Percentiles rank a stretch among this genome's conserved stretches.
Conservation (phyloP, 2,329 filamentous ascomycete genomes). For the Colletotrichum orchidophilum region DNA sequence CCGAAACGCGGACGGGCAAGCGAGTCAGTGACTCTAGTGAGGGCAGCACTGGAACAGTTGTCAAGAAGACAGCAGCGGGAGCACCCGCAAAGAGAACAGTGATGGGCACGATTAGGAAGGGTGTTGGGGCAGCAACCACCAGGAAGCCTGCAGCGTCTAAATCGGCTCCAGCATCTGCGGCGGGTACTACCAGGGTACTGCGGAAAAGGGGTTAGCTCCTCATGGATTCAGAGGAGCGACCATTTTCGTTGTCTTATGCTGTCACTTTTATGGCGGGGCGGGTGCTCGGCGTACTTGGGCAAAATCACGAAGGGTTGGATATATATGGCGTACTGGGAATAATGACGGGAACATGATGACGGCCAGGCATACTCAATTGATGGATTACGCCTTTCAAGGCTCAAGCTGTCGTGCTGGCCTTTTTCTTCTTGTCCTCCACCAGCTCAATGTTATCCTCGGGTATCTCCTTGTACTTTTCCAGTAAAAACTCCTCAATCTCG, state of each 20-base stretch:
- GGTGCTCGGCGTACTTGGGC: slow-evolving; percentile 3
- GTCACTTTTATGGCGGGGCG: background rate
- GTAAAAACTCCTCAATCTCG: slow-evolving; percentile 90
- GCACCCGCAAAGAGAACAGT: slow-evolving; percentile 60
- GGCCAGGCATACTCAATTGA: slow-evolving; percentile 23
- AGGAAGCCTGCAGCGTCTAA: slow-evolving; percentile 61
- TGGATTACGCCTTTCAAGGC: background rate
- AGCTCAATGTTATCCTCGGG: slow-evolving; percentile 95
- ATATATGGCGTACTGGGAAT: slow-evolving; percentile 15
- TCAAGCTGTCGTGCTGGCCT: slow-evolving; percentile 37
- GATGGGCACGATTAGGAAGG: slow-evolving; percentile 64
- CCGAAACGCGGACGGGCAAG: slow-evolving; percentile 58
- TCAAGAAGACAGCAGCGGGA: slow-evolving; percentile 60
- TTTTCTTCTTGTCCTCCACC: slow-evolving; percentile 96
- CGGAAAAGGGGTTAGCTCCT: slow-evolving; percentile 57
- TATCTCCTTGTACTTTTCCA: slow-evolving; percentile 89
- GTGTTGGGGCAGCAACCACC: slow-evolving; percentile 55
- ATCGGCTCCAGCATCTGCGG: slow-evolving; percentile 51
- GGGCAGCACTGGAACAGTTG: slow-evolving; percentile 70
- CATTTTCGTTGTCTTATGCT: background rate
- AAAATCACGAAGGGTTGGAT: background rate
- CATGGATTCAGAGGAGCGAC: background rate
- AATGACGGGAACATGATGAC: slow-evolving; percentile 17
- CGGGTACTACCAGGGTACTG: slow-evolving; percentile 61
- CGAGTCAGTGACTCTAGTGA: slow-evolving; percentile 72